Conservation (phyloP, 2,329 filamentous ascomycete species). For the Coniochaeta sp. region DNA sequence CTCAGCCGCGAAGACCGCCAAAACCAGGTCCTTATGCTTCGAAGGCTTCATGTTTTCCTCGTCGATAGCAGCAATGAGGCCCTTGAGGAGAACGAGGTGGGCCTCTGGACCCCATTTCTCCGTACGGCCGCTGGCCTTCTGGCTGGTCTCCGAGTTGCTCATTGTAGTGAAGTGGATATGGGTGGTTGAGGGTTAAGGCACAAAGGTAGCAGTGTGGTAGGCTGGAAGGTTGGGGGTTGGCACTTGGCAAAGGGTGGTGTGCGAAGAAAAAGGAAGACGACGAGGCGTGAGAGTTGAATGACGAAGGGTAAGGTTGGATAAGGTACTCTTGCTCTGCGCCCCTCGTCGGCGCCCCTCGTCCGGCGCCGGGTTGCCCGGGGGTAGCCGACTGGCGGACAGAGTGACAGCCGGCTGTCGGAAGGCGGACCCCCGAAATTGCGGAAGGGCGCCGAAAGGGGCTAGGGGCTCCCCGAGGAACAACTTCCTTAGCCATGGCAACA, state of each 20-base stretch:
- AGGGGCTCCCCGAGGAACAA: background rate
- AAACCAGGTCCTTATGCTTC: background rate
- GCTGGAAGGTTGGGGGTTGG: too few species aligned
- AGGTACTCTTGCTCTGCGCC: too few species aligned
- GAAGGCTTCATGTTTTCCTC: background rate
- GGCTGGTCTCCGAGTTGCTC: background rate
- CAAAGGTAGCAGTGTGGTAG: background rate
- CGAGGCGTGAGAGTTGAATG: too few species aligned
- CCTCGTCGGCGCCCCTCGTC: too few species aligned
- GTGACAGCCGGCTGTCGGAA: background rate
- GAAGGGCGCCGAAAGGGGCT: background rate
- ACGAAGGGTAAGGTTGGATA: too few species aligned
- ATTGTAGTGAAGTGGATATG: slow-evolving; percentile 14
- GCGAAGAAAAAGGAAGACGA: too few species aligned
- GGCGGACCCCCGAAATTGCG: background rate
- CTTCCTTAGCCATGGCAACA: background rate
- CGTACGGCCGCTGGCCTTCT: background rate
- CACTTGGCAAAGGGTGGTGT: too few species aligned
- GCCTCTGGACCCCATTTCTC: background rate
- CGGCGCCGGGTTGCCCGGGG: too few species aligned
- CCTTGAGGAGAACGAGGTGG: background rate
- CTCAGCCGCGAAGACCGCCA: background rate
- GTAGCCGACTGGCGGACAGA: background rate
- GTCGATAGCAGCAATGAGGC: background rate
- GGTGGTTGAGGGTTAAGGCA: background rate